Conservation (phyloP, 306 rosid genomes). For the Cicer bijugum region DNA sequence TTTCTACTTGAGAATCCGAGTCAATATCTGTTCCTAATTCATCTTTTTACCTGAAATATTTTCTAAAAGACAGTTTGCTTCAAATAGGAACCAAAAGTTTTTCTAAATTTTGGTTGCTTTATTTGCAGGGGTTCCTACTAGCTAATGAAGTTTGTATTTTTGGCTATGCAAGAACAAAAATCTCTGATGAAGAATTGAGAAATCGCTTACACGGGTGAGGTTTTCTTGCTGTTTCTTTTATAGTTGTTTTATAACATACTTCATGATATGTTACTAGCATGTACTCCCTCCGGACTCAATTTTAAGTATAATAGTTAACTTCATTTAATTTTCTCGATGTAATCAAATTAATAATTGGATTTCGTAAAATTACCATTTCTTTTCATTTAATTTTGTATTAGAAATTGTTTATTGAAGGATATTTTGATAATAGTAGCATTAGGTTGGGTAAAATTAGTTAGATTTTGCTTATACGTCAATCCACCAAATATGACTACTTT, state of each 20-base stretch:
- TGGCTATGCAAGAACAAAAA: conserved; percentile 95
- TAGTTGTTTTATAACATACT: conserved; percentile 16
- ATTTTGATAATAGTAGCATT: too few relatives aligned
- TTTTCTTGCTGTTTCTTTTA: conserved; percentile 29
- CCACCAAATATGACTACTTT: too few relatives aligned
- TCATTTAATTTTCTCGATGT: too few relatives aligned
- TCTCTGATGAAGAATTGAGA: conserved; percentile 81
- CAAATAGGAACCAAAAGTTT: background rate
- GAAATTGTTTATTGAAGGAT: too few relatives aligned
- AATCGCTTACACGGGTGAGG: conserved; percentile 78
- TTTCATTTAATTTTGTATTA: too few relatives aligned
- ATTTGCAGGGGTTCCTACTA: conserved; percentile 74
- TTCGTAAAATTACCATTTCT: too few relatives aligned
- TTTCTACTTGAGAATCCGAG: conserved; percentile 1
- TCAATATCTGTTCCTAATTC: conserved; percentile 1
- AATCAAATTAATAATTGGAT: too few relatives aligned
- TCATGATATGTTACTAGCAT: conserved; percentile 15
- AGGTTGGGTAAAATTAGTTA: too few relatives aligned
- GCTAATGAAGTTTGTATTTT: conserved; percentile 81
- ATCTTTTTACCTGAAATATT: conserved; percentile 2
- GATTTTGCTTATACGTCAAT: too few relatives aligned
- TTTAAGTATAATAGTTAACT: too few relatives aligned
- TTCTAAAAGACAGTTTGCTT: background rate
- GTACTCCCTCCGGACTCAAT: background rate
- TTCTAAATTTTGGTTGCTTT: conserved; percentile 38